Conservation (phyloP, 2,329 filamentous ascomycete species). For the Alternaria incomplexa region DNA sequence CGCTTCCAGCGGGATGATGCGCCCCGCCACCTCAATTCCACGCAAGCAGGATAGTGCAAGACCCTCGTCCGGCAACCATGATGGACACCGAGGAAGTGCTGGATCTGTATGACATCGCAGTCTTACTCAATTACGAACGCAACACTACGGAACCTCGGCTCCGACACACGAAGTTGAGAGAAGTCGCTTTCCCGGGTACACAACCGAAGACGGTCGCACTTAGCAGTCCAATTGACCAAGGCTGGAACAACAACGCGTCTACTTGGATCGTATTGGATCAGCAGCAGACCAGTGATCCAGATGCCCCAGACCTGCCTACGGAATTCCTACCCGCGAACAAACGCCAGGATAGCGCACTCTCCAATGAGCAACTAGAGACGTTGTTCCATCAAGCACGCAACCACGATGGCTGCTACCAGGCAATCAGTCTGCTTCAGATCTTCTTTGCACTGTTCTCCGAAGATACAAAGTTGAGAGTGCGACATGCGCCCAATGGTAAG, state of each 20-base stretch:
- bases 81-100: neutral
- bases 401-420: neutral
- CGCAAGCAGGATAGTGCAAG: neutral
- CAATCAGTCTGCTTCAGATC: neutral
- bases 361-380: constrained; percentile 1
- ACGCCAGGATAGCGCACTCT: neutral
- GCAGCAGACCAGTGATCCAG: neutral
- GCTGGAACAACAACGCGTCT: constrained; percentile 2
- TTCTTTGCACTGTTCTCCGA: neutral
- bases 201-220: neutral
- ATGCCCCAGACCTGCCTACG: neutral
- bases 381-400: constrained; percentile 1
- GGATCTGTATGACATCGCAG: neutral
- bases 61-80: neutral
- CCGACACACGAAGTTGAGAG: neutral
- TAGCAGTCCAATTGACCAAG: neutral
- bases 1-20: neutral
- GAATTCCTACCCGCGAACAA: neutral
- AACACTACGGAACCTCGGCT: neutral
- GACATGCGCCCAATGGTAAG: neutral
- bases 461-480: neutral
- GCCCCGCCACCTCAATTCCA: neutral
- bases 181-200: neutral
- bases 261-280: neutral
- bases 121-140: neutral